Base-by-base conservation (phyloP, 352 stramenopile species). In the Globisporangium orthogonon region DNA sequence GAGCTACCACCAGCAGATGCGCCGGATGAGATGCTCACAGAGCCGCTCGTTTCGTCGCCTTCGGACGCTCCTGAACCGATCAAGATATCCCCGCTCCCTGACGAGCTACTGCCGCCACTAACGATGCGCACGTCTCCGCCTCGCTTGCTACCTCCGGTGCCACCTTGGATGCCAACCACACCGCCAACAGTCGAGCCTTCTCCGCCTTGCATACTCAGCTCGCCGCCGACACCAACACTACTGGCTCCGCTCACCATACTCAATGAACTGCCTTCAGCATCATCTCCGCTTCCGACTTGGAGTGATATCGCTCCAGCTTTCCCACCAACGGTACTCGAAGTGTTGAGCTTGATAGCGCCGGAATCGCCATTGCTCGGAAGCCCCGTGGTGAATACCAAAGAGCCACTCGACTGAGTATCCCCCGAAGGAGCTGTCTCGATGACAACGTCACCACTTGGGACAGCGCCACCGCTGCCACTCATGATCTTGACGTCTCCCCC, bases 121-220 rank as follows among this genome's bases (percentile, higher is more conserved):
- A 47, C 35, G 10, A 69, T 58, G n/a, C 49, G 28, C 7, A 69
- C 53, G 6, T 61, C 50, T 5, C 62, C 62, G 7, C 62, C 52
- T 33, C 39, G 30, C 0, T 45, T 23, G 14, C 53, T 41, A 31
- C 11, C 14, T 1, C 53, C 59, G 10, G n/a, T 43, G 1, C 59
- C 57, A 7, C 54, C 58, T 7, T 23, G 48, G 18, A 58, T 37
- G 15, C 60, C 54, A 41, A 57, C 39, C 31, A 52, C 15, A 15
- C 65, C 47, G 5, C 62, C 55, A n/a, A 54, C 47, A 39, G 46
- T 50, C 23, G 53, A 60, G 7, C 61, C 49, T 18, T 54, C 44
- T 18, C 63, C 63, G 15, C 43, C 53, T 2, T 49, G 10, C 6
- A 64, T 11, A 5, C n/a, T 48, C 18, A 64, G 37, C 13, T 40